phyloP scores from a whole-genome alignment of 441 rosid genomes.

The Biscutella laevigata region DNA sequence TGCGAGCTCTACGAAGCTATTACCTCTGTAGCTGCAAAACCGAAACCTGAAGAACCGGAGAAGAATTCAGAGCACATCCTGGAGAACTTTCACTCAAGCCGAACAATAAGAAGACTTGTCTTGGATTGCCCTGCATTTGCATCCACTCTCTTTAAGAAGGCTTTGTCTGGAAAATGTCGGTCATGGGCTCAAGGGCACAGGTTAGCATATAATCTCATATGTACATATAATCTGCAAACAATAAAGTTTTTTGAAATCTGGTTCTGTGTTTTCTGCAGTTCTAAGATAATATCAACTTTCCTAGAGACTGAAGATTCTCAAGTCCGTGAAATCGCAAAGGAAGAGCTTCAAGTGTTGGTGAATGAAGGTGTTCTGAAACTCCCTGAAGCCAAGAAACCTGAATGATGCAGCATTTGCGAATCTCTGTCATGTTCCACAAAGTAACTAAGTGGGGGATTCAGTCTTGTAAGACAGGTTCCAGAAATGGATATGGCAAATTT shows the following conservation, averaged over 20 bases:
- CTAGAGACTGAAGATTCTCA: conserved; percentile 49
- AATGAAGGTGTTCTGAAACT: conserved; percentile 50
- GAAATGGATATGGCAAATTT: no score
- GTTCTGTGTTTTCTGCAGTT: conserved; percentile 36
- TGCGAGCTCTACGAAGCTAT: conserved; percentile 51
- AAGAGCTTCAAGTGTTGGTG: conserved; percentile 65
- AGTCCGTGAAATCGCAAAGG: conserved; percentile 38
- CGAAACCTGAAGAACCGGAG: conserved; percentile 48
- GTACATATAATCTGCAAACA: not conserved
- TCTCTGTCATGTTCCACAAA: no score
- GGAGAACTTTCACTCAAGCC: conserved; percentile 79
- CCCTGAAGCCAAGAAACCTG: conserved; percentile 32
- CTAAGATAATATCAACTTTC: conserved; percentile 63
- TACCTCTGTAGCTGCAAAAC: conserved; percentile 54
- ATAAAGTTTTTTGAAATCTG: not conserved
- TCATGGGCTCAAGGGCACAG: conserved; percentile 86
- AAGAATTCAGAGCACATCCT: conserved; percentile 62
- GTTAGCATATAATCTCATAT: conserved; percentile 29
- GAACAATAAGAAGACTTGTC: conserved; percentile 71
- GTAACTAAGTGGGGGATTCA: no score
- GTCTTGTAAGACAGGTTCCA: no score
- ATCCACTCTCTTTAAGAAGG: conserved; percentile 59
- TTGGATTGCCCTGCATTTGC: conserved; percentile 66
- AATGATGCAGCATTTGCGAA: conserved; percentile 19
- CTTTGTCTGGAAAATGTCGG: conserved; percentile 60